phyloP scores from a whole-genome alignment of 2,329 filamentous ascomycete species.

The Venturia asperata region DNA sequence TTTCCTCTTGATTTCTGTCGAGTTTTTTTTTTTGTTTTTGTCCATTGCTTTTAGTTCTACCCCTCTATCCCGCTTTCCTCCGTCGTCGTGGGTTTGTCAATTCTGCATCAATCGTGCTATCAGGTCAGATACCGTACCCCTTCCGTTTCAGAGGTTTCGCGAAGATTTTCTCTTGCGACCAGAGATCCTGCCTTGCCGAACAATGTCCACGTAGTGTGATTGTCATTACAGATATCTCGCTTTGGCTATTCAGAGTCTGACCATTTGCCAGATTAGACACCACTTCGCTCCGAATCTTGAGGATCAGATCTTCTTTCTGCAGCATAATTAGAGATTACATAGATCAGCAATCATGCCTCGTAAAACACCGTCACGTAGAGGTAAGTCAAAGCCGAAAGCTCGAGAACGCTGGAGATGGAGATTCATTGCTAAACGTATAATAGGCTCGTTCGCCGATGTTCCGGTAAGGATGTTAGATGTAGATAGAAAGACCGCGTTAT shows the following conservation, averaged over 20 bases:
- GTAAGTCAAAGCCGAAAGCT: not conserved
- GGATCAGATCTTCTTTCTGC: not conserved
- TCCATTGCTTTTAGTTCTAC: not conserved
- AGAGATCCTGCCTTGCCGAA: not conserved
- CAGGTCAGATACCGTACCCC: not conserved
- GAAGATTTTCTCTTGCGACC: not conserved
- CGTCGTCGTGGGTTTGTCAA: not conserved
- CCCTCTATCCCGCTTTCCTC: not conserved
- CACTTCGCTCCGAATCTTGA: not conserved
- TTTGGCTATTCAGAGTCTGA: not conserved
- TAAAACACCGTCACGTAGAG: conserved; percentile 17
- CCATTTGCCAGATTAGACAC: not conserved
- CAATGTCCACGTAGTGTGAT: not conserved
- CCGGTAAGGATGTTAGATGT: not conserved
- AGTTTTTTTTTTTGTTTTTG: not conserved
- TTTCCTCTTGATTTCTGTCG: not conserved
- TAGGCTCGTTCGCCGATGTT: conserved; percentile 18
- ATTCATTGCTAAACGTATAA: not conserved
- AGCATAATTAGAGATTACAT: not conserved
- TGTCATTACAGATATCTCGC: not conserved
- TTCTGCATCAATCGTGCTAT: not conserved
- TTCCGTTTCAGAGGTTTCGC: not conserved
- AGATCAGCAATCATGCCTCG: conserved; percentile 13
- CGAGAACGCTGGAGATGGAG: not conserved
- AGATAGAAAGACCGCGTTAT: no score